Percentiles rank a stretch among this genome's conserved stretches.
Conservation (phyloP, 495 filamentous ascomycete species). For the Aspergillus affinis region DNA sequence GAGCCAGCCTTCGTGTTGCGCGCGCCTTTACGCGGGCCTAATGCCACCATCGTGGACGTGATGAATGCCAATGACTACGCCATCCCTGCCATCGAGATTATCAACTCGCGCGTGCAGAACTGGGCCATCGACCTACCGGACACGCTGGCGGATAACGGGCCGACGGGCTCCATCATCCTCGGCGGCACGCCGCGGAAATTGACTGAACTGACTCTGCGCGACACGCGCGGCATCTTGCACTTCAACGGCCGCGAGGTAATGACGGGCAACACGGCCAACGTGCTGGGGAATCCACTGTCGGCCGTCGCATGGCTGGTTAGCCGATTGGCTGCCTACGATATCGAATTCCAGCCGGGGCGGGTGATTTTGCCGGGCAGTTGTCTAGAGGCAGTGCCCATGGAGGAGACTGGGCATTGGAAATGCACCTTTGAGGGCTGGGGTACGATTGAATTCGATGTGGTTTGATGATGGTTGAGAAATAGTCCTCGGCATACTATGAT, state of each 20-base stretch:
- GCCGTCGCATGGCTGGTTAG: slow-evolving; percentile 24
- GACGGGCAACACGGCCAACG: slow-evolving; percentile 9
- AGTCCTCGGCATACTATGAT: too few relatives aligned
- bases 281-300: slow-evolving; percentile 22
- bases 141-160: slow-evolving; percentile 26
- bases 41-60: slow-evolving; percentile 24
- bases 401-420: slow-evolving; percentile 15
- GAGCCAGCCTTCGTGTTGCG: slow-evolving; percentile 24
- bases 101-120: slow-evolving; percentile 24
- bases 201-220: slow-evolving; percentile 20
- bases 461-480: neutral
- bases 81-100: slow-evolving; percentile 25
- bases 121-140: slow-evolving; percentile 26
- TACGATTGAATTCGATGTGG: slow-evolving; percentile 24
- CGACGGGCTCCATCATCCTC: slow-evolving; percentile 20
- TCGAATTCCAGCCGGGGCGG: slow-evolving; percentile 21
- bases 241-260: slow-evolving; percentile 24
- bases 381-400: slow-evolving; percentile 23
- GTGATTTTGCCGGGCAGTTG: slow-evolving; percentile 24
- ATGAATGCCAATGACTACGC: slow-evolving; percentile 26
- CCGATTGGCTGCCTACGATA: slow-evolving; percentile 19
- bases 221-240: slow-evolving; percentile 16
- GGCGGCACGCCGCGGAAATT: slow-evolving; percentile 22
- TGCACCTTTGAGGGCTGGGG: slow-evolving; percentile 23
- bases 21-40: slow-evolving; percentile 14